Base-by-base conservation (phyloP, 345 rosid genomes). In the Acer yangbiense region DNA sequence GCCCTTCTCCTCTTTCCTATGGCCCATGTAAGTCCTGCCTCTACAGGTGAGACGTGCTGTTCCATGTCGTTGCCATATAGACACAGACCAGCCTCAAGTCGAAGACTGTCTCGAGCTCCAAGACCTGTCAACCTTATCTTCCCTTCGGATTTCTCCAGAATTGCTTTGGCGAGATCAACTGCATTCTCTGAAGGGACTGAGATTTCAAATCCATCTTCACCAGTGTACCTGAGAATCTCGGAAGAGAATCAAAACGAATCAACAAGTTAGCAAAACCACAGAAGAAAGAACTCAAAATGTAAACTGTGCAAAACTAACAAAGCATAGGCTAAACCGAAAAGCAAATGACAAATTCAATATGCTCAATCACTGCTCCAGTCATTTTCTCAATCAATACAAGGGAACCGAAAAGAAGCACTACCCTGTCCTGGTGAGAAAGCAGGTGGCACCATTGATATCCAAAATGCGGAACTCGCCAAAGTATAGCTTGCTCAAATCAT, bases 191-290 rank as follows among this genome's bases (percentile, higher is more conserved):
- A 89, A 74, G 98, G 98, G 68, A 91, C 96, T 0, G 98, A 97
- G 77, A 97, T 97, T 87, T 97, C 99, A 83, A 97, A 94, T 27
- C 99, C 99, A 78, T 97, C 99, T 86, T 97, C 99, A 57, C 98
- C 98, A 3, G 96, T 91, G 79, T 94, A 97, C 83, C 98, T 94
- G 86, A 76, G 82, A 72, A 70, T 68, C 50, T 29, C 78, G 61
- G 69, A 69, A 11, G 69, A 68, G 25, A 29, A 41, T 66, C 55
- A 70, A 43, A 39, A 35, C 68, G 25, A 29, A 41, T 66, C 55
- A 70, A 43, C 25, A 35, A 68, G 20, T n/a, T 7, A 12, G 63
- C 8, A 9, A 76, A 27, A 23, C 13, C 35, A 13, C 12, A 1
- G 35, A 48, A 46, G 74, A 68, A 5, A 21, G 41, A 65, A 52